These are phyloP conservation scores for Fusarium begoniae DNA, from an alignment of 2,329 filamentous ascomycete genomes.

Conservation along the genomic window DNA sequence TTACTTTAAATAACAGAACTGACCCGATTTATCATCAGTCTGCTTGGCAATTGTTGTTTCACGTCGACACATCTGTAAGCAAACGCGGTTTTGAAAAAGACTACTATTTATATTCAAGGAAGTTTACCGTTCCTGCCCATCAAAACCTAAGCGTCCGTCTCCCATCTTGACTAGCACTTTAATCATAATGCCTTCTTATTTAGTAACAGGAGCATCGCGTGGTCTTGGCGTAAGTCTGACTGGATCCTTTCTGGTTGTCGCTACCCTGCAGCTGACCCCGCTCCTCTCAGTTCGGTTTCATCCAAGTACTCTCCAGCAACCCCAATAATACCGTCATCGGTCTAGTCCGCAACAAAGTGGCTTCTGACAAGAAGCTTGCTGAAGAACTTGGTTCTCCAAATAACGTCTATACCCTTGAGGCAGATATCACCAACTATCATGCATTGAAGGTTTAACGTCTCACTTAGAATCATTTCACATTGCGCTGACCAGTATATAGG, in stretches of 20 bases:
- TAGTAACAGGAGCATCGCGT: neutral
- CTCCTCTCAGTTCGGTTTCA: neutral
- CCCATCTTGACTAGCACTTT: fast-evolving
- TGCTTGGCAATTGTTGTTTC: no score
- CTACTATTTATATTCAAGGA: fast-evolving
- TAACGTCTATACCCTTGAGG: neutral
- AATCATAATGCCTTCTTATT: neutral
- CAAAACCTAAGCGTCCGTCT: neutral
- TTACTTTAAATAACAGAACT: neutral
- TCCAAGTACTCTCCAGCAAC: neutral
- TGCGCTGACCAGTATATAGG: neutral
- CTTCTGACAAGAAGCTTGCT: neutral
- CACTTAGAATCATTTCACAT: fast-evolving
- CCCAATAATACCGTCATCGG: neutral
- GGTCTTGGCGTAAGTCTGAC: neutral
- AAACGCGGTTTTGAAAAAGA: no score
- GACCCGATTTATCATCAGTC: no score
- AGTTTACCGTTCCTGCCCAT: fast-evolving
- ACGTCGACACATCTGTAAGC: fast-evolving
- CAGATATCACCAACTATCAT: neutral
- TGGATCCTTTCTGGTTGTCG: fast-evolving
- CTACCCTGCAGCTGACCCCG: neutral
- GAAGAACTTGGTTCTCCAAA: neutral
- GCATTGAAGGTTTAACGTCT: neutral
- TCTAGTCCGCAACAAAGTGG: neutral